phyloP scores from a whole-genome alignment of 441 rosid species.

The Eutrema salsugineum region DNA sequence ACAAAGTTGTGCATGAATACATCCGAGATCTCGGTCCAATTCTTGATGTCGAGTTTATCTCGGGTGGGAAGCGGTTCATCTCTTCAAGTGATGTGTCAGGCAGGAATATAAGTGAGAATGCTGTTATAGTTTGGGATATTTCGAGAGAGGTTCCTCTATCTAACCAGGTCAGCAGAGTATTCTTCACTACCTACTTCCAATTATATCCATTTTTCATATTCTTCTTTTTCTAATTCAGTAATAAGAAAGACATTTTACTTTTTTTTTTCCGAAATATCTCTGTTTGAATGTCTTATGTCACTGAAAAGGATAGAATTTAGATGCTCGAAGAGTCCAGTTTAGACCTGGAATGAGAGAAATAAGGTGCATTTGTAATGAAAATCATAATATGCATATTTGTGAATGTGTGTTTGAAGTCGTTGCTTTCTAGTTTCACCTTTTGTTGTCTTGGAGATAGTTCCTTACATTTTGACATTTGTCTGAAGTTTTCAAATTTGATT shows the following conservation, averaged over 20 bases:
- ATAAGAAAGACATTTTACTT: neutral
- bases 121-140: slow-evolving; percentile 81
- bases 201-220: neutral
- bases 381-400: neutral
- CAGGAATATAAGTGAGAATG: slow-evolving; percentile 74
- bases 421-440: neutral
- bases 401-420: neutral
- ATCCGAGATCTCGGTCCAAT: slow-evolving; percentile 58
- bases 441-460: neutral
- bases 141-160: slow-evolving; percentile 73
- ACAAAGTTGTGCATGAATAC: slow-evolving; percentile 57
- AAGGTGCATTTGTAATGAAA: neutral
- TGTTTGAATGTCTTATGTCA: neutral
- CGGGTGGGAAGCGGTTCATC: slow-evolving; percentile 63
- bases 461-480: neutral
- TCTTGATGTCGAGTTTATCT: slow-evolving; percentile 76
- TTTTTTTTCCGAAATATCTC: neutral
- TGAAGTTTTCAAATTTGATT: neutral
- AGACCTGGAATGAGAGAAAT: neutral
- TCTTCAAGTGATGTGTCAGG: slow-evolving; percentile 83
- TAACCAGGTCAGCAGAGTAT: slow-evolving; percentile 58
- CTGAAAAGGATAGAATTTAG: neutral
- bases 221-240: neutral
- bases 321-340: neutral
- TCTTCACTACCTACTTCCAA: neutral